phyloP scores from a whole-genome alignment of 169 alveolate genomes.

The Ichthyophthirius multifiliis region DNA sequence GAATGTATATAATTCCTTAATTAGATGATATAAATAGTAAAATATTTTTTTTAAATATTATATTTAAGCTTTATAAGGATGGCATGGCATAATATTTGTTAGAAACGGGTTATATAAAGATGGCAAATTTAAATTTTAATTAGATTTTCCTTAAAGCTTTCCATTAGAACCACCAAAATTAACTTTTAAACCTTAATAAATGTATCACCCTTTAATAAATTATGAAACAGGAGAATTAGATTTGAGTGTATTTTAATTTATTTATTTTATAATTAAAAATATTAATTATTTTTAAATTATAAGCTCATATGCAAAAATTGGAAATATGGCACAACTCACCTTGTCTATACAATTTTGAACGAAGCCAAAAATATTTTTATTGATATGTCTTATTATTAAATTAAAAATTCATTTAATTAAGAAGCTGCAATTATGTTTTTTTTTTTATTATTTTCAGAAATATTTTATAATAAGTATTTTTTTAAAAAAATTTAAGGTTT shows the following conservation, averaged over 20 bases:
- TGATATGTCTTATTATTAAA: not conserved
- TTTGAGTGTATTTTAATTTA: not conserved
- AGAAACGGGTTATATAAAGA: not conserved
- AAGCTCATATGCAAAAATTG: not conserved
- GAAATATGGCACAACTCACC: slow-evolving; percentile 4
- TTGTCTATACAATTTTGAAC: not conserved
- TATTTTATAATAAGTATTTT: not conserved
- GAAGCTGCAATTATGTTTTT: not conserved
- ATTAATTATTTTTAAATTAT: not conserved
- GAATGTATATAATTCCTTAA: not conserved
- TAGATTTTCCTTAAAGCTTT: not conserved
- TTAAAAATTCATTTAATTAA: not conserved
- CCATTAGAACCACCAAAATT: not conserved
- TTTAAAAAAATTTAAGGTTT: not conserved
- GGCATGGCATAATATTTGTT: slow-evolving; percentile 6
- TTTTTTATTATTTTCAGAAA: not conserved
- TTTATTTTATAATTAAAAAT: not conserved
- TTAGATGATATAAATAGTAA: not conserved
- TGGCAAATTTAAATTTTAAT: not conserved
- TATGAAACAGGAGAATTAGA: slow-evolving; percentile 1
- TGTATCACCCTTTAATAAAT: not conserved
- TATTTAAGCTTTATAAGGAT: not conserved
- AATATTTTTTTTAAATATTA: not conserved
- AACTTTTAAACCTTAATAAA: not conserved
- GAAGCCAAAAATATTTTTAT: not conserved